Base-by-base conservation (phyloP, 2,329 filamentous ascomycete genomes). In the Penicillium rolfsii region DNA sequence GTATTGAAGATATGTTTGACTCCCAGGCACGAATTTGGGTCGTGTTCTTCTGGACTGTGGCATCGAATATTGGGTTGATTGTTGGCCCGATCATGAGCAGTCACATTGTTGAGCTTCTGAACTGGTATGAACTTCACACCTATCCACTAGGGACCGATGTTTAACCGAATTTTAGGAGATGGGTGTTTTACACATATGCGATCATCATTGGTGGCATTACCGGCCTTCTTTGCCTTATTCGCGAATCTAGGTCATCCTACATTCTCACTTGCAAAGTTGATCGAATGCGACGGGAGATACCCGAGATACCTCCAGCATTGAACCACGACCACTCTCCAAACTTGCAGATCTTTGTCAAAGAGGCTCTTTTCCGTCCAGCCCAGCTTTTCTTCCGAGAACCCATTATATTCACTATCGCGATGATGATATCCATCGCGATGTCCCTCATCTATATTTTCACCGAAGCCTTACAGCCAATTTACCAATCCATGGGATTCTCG, bases 1-100 rank as follows among this genome's bases (percentile, higher is more conserved):
- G 78, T 53, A 75, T 83, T 35, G 82, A 84, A 60, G 81, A 84
- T 61, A 77, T 84, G 68, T 83, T 78, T 71, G 78, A 82, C 58
- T 73, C 76, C 1, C 73, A 74, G 57, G 72, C 71, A n/a, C 74
- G 82, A 14, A 77, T 83, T 7, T 83, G 80, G 80, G 67, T 80
- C 14, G 73, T 84, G 8, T 79, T 79, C 57, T 66, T 76, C 6
- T 83, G 81, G 81, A 76, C 77, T 33, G 70, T 75, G 24, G 74
- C 74, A 8, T 75, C 79, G 1, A 81, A 79, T 2, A 65, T 80
- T 5, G 82, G 79, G 0, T 63, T 83, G 11, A 73, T 77, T 5
- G 55, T 80, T 3, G 81, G 80, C 0, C 81, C 82, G 5, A 75
- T 81, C 1, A 74, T 80, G 62, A 78, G 77, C 14, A 77, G 76